Conservation (phyloP, 257 asterid genomes). For the Penstemon barbatus region DNA sequence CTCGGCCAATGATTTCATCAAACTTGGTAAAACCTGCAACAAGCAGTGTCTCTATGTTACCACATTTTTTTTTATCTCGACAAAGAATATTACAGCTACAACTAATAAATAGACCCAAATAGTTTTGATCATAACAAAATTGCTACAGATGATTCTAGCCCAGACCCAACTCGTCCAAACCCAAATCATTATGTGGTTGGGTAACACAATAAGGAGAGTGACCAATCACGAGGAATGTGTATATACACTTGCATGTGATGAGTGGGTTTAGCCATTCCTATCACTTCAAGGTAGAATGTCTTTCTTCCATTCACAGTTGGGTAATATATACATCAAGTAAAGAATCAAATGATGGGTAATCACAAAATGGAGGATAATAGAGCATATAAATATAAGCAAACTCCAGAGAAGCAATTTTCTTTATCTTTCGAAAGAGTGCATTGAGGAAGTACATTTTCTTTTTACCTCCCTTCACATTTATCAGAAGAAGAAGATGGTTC, state of each 20-base stretch:
- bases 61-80: neutral
- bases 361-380: neutral
- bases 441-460: neutral
- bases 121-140: too few species aligned
- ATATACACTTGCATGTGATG: too few species aligned
- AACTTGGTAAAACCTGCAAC: constrained; percentile 64
- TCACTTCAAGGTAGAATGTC: neutral
- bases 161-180: too few species aligned
- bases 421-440: neutral
- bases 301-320: neutral
- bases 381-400: constrained; percentile 15
- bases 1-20: constrained; percentile 75
- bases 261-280: too few species aligned
- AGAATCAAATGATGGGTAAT: constrained; percentile 9
- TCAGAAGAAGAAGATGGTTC: constrained; percentile 1
- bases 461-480: too few species aligned
- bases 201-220: neutral
- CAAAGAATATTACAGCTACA: constrained; percentile 2
- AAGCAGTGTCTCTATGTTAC: constrained; percentile 19
- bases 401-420: neutral
- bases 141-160: too few species aligned
- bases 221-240: too few species aligned
- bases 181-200: too few species aligned
- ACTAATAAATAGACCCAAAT: neutral
- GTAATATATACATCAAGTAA: neutral